These are phyloP conservation scores for Euphorbia lathyris DNA, from an alignment of 345 rosid genomes.

Conservation along the genomic window DNA sequence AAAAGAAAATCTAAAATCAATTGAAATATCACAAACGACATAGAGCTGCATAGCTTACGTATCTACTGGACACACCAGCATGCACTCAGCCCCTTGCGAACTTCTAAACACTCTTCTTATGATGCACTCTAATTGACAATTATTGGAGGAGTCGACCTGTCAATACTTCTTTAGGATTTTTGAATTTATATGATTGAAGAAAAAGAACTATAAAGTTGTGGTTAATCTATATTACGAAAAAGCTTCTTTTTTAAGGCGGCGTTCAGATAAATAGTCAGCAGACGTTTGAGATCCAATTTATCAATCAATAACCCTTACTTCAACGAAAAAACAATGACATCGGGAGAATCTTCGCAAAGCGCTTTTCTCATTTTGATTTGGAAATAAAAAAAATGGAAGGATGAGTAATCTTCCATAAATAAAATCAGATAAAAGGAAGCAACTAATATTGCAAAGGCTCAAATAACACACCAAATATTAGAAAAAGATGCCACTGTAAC, in stretches of 20 bases:
- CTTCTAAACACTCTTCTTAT: constrained; percentile 82
- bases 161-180: constrained; percentile 14
- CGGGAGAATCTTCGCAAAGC: not conserved
- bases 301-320: not conserved
- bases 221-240: not conserved
- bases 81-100: constrained; percentile 74
- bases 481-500: too few species aligned
- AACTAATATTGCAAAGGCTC: too few species aligned
- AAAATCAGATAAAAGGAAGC: too few species aligned
- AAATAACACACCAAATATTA: too few species aligned
- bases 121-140: constrained; percentile 70
- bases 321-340: too few species aligned
- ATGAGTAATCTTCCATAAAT: not conserved
- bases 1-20: not conserved
- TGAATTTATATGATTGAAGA: not conserved
- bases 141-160: constrained; percentile 75
- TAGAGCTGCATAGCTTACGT: constrained; percentile 44
- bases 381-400: not conserved
- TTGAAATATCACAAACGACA: constrained; percentile 1
- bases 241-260: not conserved
- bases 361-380: not conserved
- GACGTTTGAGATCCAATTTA: not conserved
- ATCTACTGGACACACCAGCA: constrained; percentile 90
- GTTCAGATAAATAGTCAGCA: not conserved
- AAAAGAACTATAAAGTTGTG: too few species aligned